Conservation (phyloP, 257 asterid genomes). For the Primulina eburnea region DNA sequence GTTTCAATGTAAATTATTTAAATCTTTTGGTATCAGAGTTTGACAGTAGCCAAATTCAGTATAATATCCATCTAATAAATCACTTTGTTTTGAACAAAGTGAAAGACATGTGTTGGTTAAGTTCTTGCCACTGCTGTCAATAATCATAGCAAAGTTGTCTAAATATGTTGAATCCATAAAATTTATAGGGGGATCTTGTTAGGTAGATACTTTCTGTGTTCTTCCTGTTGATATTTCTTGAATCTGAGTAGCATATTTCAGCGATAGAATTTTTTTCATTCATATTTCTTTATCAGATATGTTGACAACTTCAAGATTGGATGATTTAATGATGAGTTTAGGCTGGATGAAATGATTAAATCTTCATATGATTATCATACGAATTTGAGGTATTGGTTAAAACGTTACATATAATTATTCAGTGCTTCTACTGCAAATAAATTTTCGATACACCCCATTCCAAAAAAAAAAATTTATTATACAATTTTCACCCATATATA, state of each 20-base stretch:
- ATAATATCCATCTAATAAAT: conserved; percentile 20
- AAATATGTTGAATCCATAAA: conserved; percentile 23
- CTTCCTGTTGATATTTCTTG: neutral
- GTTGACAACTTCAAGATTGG: neutral
- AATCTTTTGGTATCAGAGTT: conserved; percentile 14
- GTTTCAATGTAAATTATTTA: neutral
- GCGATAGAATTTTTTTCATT: neutral
- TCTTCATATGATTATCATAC: too few relatives aligned
- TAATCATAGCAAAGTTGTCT: conserved; percentile 16
- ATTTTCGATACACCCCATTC: too few relatives aligned
- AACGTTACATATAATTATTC: too few relatives aligned
- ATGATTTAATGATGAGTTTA: neutral
- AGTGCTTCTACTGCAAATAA: too few relatives aligned
- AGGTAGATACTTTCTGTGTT: neutral
- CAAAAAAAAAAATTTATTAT: too few relatives aligned
- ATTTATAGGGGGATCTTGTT: neutral
- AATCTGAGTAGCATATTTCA: neutral
- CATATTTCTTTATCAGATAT: neutral
- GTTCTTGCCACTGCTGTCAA: neutral
- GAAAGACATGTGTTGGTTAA: conserved; percentile 23
- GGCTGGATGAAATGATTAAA: neutral
- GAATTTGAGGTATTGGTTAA: too few relatives aligned
- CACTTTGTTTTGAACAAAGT: neutral
- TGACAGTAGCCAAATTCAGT: conserved; percentile 32
- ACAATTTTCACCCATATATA: too few relatives aligned